phyloP scores from a whole-genome alignment of 805 yeast genomes.

The Metschnikowia continentalis region DNA sequence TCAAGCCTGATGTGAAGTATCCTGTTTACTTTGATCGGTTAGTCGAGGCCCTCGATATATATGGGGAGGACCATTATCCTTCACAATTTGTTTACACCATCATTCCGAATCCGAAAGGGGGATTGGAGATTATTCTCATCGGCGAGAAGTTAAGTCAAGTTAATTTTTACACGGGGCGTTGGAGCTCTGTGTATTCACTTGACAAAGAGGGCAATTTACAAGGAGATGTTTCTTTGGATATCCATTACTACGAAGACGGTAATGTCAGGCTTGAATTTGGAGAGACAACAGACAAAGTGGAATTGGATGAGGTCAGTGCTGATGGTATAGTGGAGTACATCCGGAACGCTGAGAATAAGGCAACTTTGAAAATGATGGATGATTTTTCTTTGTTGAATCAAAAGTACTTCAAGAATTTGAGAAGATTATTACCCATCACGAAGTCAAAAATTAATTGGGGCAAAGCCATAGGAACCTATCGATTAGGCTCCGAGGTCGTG shows the following conservation, averaged over 20 bases:
- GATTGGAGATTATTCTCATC: constrained; percentile 51
- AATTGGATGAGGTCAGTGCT: constrained; percentile 22
- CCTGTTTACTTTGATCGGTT: constrained; percentile 29
- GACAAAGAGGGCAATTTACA: constrained; percentile 26
- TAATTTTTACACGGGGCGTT: constrained; percentile 86
- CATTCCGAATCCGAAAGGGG: constrained; percentile 29
- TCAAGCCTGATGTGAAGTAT: constrained; percentile 21
- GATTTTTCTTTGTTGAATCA: constrained; percentile 74
- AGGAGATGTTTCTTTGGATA: constrained; percentile 63
- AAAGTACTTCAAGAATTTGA: constrained; percentile 70
- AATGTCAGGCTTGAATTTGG: constrained; percentile 70
- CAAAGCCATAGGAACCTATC: constrained; percentile 82
- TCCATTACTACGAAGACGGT: constrained; percentile 95
- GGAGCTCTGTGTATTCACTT: constrained; percentile 66
- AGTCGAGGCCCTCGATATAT: constrained; percentile 37
- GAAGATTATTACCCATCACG: constrained; percentile 90
- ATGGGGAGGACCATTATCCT: constrained; percentile 66
- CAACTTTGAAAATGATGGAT: constrained; percentile 56
- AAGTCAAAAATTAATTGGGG: constrained; percentile 95
- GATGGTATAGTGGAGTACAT: constrained; percentile 44
- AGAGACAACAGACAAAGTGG: constrained; percentile 25
- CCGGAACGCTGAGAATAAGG: constrained; percentile 50
- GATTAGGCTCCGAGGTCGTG: constrained; percentile 76
- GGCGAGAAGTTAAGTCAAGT: constrained; percentile 69
- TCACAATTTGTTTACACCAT: constrained; percentile 45